Base-by-base conservation (phyloP, 257 asterid species). In the Asclepias syriaca region DNA sequence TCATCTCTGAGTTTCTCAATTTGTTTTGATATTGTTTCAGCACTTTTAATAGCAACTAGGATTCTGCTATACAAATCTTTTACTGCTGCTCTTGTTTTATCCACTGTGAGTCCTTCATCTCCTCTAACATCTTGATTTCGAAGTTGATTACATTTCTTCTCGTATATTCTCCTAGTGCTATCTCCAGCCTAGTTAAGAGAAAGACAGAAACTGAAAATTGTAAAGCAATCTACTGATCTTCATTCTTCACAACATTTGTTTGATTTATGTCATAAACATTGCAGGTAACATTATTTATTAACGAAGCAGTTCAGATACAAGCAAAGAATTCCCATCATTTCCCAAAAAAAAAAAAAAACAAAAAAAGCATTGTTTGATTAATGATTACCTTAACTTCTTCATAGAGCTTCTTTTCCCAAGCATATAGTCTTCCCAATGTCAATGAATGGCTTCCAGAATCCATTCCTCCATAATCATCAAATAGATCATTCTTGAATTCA, bases 391-490 rank as follows among this genome's bases (percentile, higher is more conserved):
- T 94, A 61, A 94, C 99, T 70, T 89, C 97, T 78, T 88, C 89
- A 60, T 82, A 89, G 32, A 94, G 92, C 75, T 94, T 94, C 86
- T 91, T 91, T 75, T 94, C 97, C 99, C 99, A 94, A 37, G 97
- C 99, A 75, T 89, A 94, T 21, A 91, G 80, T 75, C 99, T 84
- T 74, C 88, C 99, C 22, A 92, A 81, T n/a, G 98, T 93, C 24
- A 90, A 74, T 0, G 91, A 87, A 81, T 86, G 97, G 89, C 96
- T 93, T 71, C 98, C 97, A 1, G 98, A 89, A 79, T 74, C 81
- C 97, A 92, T 90, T 74, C 97, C 97, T 51, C 95, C 97, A 58
- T 85, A 85, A 65, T 90, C 96, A 79, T 89, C 95, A 45, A 87
- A 89, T 5, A 90, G 80, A 63, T 90, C 96, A 66, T 90, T 90